Evolutionary conservation across 768 basidiomycete genomes (phyloP).

Genomic region (Xerocomellus amylosporus): DNA sequence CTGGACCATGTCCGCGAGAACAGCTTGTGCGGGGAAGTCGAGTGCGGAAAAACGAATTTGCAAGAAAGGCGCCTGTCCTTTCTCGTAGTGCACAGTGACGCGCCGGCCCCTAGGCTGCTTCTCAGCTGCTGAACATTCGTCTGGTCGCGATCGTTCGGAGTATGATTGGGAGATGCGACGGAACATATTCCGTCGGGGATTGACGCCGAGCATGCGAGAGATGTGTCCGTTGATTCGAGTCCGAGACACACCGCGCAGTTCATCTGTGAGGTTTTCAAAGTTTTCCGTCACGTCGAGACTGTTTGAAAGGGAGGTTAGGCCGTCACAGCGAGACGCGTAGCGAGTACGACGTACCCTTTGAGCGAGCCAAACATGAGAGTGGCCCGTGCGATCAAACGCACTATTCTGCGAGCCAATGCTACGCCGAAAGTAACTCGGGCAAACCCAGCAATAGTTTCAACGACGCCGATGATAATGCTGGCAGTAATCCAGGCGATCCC

Average conservation of each 20-base stretch:
- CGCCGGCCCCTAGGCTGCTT: conserved; percentile 31
- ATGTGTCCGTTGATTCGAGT: conserved; percentile 26
- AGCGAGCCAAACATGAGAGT: conserved; percentile 59
- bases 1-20: conserved; percentile 12
- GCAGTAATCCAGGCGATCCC: conserved; percentile 67
- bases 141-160: conserved; percentile 11
- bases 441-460: conserved; percentile 68
- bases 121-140: conserved; percentile 1
- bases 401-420: conserved; percentile 52
- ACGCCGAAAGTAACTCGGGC: conserved; percentile 50
- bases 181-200: conserved; percentile 53
- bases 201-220: conserved; percentile 50
- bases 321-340: not conserved
- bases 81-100: conserved; percentile 48
- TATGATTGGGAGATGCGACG: conserved; percentile 48
- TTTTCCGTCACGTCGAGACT: conserved; percentile 57
- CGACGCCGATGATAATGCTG: conserved; percentile 58
- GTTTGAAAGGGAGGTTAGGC: not conserved
- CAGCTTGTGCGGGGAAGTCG: conserved; percentile 37
- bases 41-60: conserved; percentile 54
- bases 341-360: conserved; percentile 55
- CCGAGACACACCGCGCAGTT: conserved; percentile 30
- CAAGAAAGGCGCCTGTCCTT: conserved; percentile 47
- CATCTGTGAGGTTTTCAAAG: conserved; percentile 45
- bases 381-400: conserved; percentile 54